Conservation (phyloP, 1,284 basidiomycete species). For the Rhodotorula sp. region DNA sequence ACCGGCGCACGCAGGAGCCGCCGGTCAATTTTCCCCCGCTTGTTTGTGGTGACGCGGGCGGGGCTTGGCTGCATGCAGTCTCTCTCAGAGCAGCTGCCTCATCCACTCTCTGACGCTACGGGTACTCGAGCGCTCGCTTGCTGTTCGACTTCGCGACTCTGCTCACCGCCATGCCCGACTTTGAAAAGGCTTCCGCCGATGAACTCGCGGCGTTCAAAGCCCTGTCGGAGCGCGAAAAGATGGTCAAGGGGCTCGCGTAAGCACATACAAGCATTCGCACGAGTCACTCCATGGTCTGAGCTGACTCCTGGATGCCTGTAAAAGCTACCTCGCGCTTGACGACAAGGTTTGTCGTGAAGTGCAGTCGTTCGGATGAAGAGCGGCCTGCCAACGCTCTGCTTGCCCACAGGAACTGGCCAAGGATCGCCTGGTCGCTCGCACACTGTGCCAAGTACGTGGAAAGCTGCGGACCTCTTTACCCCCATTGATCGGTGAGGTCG, state of each 20-base stretch:
- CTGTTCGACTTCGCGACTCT: background rate
- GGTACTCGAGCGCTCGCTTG: background rate
- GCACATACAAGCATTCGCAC: background rate
- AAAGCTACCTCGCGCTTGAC: constrained; percentile 8
- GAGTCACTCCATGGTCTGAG: no score
- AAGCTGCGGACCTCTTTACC: background rate
- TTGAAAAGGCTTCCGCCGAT: background rate
- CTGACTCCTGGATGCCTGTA: background rate
- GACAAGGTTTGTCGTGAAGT: constrained; percentile 6
- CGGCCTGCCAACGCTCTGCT: background rate
- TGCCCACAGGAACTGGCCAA: background rate
- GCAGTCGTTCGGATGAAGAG: no score
- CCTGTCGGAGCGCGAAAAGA: constrained; percentile 7
- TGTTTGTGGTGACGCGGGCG: background rate
- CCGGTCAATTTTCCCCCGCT: background rate
- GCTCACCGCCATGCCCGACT: background rate
- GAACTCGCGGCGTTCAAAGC: constrained; percentile 6
- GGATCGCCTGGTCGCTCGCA: constrained; percentile 6
- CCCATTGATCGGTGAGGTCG: background rate
- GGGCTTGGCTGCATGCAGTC: no score
- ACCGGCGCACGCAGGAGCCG: background rate
- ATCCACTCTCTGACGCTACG: background rate
- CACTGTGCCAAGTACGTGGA: constrained; percentile 10
- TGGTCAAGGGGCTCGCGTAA: constrained; percentile 9
- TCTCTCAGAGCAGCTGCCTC: no score